phyloP scores from a whole-genome alignment of 2,329 filamentous ascomycete genomes.

The Neopestalotiopsis sp. region DNA sequence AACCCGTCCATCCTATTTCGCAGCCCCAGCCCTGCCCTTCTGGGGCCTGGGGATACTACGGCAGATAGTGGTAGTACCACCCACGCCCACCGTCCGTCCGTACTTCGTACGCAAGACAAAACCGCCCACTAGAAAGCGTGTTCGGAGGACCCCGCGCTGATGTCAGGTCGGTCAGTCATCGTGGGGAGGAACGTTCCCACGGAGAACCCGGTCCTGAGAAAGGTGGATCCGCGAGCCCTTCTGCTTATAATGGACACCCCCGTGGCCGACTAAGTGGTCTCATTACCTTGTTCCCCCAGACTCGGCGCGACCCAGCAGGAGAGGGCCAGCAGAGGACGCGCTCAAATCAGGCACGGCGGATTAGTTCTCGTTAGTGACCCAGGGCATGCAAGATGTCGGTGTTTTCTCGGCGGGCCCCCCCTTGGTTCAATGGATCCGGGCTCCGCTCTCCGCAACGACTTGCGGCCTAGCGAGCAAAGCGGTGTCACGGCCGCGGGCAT shows the following conservation, averaged over 20 bases:
- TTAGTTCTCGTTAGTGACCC: conserved; percentile 1
- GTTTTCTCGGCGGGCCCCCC: conserved; percentile 12
- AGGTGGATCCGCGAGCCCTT: not conserved
- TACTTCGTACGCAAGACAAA: not conserved
- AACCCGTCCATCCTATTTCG: not conserved
- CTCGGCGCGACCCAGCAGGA: conserved; percentile 1
- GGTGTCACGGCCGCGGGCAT: not conserved
- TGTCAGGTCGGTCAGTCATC: conserved; percentile 18
- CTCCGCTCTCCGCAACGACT: conserved; percentile 9
- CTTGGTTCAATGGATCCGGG: not conserved
- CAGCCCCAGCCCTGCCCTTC: not conserved
- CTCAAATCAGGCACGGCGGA: conserved; percentile 14
- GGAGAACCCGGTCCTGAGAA: conserved; percentile 11
- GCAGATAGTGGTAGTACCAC: not conserved
- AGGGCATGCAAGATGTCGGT: not conserved
- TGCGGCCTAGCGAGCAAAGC: conserved; percentile 11
- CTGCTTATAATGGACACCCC: not conserved
- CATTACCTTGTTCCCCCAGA: conserved; percentile 17
- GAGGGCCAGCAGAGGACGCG: not conserved
- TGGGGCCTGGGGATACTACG: not conserved
- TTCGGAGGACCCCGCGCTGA: conserved; percentile 16
- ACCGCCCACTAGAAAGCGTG: not conserved
- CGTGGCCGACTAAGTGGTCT: conserved; percentile 5
- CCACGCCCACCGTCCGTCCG: not conserved
- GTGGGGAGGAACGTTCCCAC: conserved; percentile 17